Evolutionary conservation across 192 early-diverging fungal genomes (phyloP), one percentile per base, ranked within the genome.

Genomic region (Gonapodya sp.): DNA sequence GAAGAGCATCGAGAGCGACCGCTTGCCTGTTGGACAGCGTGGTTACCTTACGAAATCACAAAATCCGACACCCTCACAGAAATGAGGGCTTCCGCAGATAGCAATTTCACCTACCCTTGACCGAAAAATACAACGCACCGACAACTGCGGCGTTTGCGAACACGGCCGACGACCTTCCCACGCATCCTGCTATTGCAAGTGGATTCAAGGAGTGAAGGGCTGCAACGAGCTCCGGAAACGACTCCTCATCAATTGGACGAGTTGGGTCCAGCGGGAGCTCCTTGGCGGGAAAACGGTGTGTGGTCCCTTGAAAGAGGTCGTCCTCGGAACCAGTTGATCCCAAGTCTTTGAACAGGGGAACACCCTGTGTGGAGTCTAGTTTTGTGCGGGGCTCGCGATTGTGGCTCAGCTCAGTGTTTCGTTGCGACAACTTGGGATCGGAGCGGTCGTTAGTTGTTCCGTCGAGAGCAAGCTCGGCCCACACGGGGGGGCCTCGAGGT

Each of bases 61-160:
- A 1, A 36, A 1, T 33, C 1, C 1, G 16, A 36, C 0, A 73
- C 34, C 35, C 18, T 24, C 1, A 80, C 1, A 16, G 34, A 30
- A 16, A 14, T n/a, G n/a, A n/a, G n/a, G n/a, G n/a, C n/a, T n/a
- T n/a, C n/a, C n/a, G n/a, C n/a, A n/a, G n/a, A n/a, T n/a, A n/a
- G n/a, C n/a, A n/a, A 73, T 31, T 31, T 35, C 73, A 80, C 73
- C 34, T 86, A 85, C 92, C 88, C 81, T 86, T 83, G 18, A 89
- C 79, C 2, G 93, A 94, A 86, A 86, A 91, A 81, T 88, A 89
- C 16, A 97, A 82, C 0, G 91, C 89, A n/a, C 88, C 81, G n/a
- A 94, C 87, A n/a, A 94, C 85, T 1, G 94, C 89, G 8, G 94
- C 81, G 80, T 94, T 92, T 34, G 90, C 94, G 81, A 96, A 94